Evolutionary conservation across 441 rosid genomes (phyloP), one percentile per base, ranked within the genome.

Genomic region (Populus hybrid): DNA sequence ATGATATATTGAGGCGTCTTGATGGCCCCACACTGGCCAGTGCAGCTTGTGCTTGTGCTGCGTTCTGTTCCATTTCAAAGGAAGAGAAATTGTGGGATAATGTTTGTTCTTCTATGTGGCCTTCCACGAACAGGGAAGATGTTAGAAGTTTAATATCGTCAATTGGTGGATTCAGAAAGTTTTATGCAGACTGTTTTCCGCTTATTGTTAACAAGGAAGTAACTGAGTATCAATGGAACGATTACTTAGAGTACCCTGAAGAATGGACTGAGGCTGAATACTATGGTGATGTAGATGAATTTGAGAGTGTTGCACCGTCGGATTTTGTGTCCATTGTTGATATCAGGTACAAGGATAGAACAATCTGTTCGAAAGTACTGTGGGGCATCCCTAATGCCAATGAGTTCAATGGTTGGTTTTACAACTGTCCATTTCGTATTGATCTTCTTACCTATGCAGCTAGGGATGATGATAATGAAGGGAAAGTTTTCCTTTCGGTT

Each of bases 261-360:
- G 95, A 91, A 73, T 90, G 90, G 93, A 87, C 83, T 1, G 95
- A 91, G 84, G 91, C 93, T n/a, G 93, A 91, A 69, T 91, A 89
- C 74, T 89, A 91, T 24, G 95, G 95, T 32, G 93, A 87, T 63
- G 46, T 70, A 9, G 86, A 85, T 76, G 92, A 82, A 82, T 82
- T 76, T 6, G 92, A 86, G 69, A 85, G 84, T 76, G 80, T 88
- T 35, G 80, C 85, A 3, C 90, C 95, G 0, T 86, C 88, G 2
- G 92, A 91, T 84, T 90, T 91, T 75, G 89, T 91, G 67, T 90
- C 93, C 32, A 82, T 91, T 6, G 90, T 91, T 66, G 95, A 91
- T 82, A 83, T 91, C 67, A 77, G 89, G 83, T 90, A 81, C 78
- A 89, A 83, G 81, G 93, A 91, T 70, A 88, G 74, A 80, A 72